Evolutionary conservation across 2,329 filamentous ascomycete species (phyloP).

Genomic region (Venturia nashicola): DNA sequence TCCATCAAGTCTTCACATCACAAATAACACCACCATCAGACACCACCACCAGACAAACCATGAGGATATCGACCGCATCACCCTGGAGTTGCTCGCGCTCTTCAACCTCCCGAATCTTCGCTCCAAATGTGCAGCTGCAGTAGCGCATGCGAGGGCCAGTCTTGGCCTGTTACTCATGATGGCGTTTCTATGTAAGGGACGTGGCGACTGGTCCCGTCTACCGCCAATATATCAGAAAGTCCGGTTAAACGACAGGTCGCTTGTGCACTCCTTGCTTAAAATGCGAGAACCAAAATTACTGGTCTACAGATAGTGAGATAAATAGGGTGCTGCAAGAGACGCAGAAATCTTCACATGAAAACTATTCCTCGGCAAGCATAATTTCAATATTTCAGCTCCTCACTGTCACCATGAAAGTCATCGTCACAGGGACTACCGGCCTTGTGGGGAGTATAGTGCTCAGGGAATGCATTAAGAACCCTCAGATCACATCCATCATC

Average conservation of each 20-base stretch:
- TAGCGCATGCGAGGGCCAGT: too few species aligned
- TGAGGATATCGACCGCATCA: too few species aligned
- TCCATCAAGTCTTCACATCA: too few species aligned
- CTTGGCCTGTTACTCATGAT: too few species aligned
- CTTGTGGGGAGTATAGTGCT: constrained; percentile 28
- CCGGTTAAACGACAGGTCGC: background rate
- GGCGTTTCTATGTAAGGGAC: too few species aligned
- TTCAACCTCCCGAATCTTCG: too few species aligned
- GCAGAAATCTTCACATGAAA: background rate
- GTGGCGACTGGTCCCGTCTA: too few species aligned
- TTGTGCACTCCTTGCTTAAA: background rate
- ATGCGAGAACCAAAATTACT: background rate
- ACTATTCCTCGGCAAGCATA: background rate
- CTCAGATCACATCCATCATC: constrained; percentile 1
- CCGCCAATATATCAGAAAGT: too few species aligned
- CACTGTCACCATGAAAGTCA: constrained; percentile 15
- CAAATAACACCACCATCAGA: too few species aligned
- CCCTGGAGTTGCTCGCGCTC: too few species aligned
- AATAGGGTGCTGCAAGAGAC: background rate
- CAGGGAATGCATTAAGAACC: constrained; percentile 21
- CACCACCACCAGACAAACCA: too few species aligned
- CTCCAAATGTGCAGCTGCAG: too few species aligned
- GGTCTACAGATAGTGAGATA: background rate
- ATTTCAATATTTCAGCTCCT: background rate
- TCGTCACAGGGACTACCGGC: constrained; percentile 32